Base-by-base conservation (phyloP, 1,284 basidiomycete genomes). In the Ganoderma resinaceum region DNA sequence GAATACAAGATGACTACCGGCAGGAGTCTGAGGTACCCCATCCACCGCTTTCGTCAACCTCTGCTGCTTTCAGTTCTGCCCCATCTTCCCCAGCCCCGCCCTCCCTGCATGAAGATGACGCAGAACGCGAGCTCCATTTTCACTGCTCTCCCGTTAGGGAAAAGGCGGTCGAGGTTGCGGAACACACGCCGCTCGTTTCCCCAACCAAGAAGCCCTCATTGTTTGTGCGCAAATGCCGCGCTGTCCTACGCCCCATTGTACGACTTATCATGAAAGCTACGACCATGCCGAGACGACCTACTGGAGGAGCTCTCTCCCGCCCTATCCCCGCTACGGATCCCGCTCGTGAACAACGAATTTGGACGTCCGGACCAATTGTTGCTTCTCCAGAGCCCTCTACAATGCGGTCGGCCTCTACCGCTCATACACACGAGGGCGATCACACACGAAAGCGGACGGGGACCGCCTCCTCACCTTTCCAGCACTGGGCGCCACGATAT, bases 401-500 rank as follows among this genome's bases (percentile, higher is more conserved):
- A 37, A 4, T 37, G 29, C 33, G 31, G 55, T 37, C 55, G 33
- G 31, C 33, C 3, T 58, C 33, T 23, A 37, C 31, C 11, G 18
- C 55, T 33, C 55, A 9, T 33, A 4, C 33, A 7, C 20, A 37
- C 7, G 55, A 58, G 20, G 20, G 6, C 33, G 33, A 37, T 23
- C 33, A 37, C 20, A n/a, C 20, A 20, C 18, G 20, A 20, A 7
- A 33, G 6, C 55, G n/a, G 9, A 37, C 33, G 55, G 18, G 33
- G 33, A 37, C 7, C 20, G 33, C 33, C 20, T 12, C n/a, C 20
- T 35, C 55, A 35, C 55, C 55, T 33, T 37, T 35, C 33, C 31
- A n/a, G 33, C 55, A 58, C 33, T 58, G 55, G 55, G 55, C 33
- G 11, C 55, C 55, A n/a, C 55, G 55, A 12, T 58, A 58, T 23